Evolutionary conservation across 306 rosid species (phyloP).

Genomic region (Vigna nakashimae): DNA sequence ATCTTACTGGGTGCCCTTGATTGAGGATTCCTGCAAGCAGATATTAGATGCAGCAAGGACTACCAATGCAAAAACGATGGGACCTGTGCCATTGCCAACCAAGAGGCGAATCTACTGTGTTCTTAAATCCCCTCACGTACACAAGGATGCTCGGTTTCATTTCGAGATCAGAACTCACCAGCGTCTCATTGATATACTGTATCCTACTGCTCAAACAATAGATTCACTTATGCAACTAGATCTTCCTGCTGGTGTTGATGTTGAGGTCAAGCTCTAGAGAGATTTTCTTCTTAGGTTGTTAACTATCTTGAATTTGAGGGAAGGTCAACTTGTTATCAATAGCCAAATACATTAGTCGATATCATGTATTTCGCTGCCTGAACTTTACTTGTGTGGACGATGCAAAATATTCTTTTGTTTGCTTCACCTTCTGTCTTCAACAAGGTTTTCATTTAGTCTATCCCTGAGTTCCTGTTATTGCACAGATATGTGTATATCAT

Average conservation of each 20-base stretch:
- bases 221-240: slow-evolving; percentile 96
- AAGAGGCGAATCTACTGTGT: slow-evolving; percentile 84
- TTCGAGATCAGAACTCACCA: slow-evolving; percentile 97
- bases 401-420: not conserved
- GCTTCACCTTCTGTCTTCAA: not conserved
- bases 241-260: slow-evolving; percentile 98
- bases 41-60: slow-evolving; percentile 91
- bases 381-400: slow-evolving; percentile 24
- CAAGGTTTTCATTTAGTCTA: not conserved
- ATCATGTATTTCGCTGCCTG: slow-evolving; percentile 8
- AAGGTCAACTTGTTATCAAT: slow-evolving; percentile 33
- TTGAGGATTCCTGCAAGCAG: slow-evolving; percentile 99
- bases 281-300: slow-evolving; percentile 29
- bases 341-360: slow-evolving; percentile 19
- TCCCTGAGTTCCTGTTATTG: slow-evolving; percentile 9
- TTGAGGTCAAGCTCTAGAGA: slow-evolving; percentile 92
- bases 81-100: slow-evolving; percentile 98
- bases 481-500: slow-evolving; percentile 40
- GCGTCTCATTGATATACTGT: slow-evolving; percentile 88
- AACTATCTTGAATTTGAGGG: slow-evolving; percentile 31
- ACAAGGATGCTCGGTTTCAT: slow-evolving; percentile 95
- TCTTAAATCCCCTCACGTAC: slow-evolving; percentile 92
- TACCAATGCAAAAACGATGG: slow-evolving; percentile 96
- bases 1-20: slow-evolving; percentile 88
- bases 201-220: slow-evolving; percentile 97